Evolutionary conservation across 2,329 filamentous ascomycete species (phyloP), one percentile per base, ranked within the genome.

Genomic region (Cryphonectria japonica): DNA sequence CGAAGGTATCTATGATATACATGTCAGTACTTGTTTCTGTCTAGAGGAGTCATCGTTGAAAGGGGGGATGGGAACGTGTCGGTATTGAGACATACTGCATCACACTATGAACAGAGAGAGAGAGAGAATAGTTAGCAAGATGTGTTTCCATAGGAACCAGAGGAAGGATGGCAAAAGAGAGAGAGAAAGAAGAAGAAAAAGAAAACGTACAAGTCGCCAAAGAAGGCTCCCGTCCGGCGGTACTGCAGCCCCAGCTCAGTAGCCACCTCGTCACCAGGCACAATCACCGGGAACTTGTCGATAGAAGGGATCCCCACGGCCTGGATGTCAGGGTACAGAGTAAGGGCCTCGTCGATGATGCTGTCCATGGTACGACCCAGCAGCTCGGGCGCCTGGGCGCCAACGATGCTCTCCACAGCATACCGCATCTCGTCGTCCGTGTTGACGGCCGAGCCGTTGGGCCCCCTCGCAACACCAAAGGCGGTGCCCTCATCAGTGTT

Each of bases 131-230:
- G 60, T 62, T 22, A 62, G 60, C 34, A 62, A n/a, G 16, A 46
- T 1, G 5, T 16, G 7, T 5, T 46, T 39, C 37, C 37, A 39
- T 11, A 39, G 9, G 1, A 39, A 39, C 9, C 26, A 26, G 26
- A 2, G 37, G 9, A 13, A 19, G 14, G 8, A 29, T 6, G 26
- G 26, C 8, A 1, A 5, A 9, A 11, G 2, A 6, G 34, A 34
- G 34, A 34, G 6, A 6, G 6, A 34, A 34, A 34, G 34, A 34
- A 34, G 2, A 34, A 6, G 6, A 13, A 41, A 7, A 22, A 26
- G 4, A 50, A 14, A 11, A 72, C 72, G 72, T 46, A 73, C 72
- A 67, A 65, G 43, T 73, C 72, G 0, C 72, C 72, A 59, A 73
- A 73, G 52, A 70, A 70, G 8, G 72, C 72, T 1, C 37, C 57